Conservation (phyloP, 768 basidiomycete species). For the Suillus plorans region DNA sequence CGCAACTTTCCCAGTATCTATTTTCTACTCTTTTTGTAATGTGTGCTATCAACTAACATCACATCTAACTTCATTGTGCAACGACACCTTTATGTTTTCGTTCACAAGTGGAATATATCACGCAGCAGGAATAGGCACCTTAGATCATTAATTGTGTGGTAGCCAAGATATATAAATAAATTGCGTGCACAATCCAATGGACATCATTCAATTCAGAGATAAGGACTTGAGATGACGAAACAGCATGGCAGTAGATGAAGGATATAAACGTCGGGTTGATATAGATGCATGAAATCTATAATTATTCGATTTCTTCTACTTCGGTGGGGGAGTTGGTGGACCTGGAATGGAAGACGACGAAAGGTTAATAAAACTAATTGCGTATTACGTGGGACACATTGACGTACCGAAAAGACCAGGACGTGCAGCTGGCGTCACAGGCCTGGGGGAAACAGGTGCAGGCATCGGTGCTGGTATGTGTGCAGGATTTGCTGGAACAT, state of each 20-base stretch:
- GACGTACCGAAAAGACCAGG: constrained; percentile 65
- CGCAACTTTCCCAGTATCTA: constrained; percentile 81
- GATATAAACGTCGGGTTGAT: constrained; percentile 1
- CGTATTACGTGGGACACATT: not conserved
- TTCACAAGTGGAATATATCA: not conserved
- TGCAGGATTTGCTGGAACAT: constrained; percentile 58
- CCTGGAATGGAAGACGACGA: constrained; percentile 25
- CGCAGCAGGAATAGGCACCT: not conserved
- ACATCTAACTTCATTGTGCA: not conserved
- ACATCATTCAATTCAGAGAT: not conserved
- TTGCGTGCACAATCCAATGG: not conserved
- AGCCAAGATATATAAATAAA: not conserved
- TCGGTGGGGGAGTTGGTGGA: constrained; percentile 46
- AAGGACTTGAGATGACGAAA: not conserved
- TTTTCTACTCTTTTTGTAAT: constrained; percentile 93
- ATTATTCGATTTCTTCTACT: constrained; percentile 25
- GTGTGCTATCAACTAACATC: constrained; percentile 40
- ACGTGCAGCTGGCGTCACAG: constrained; percentile 50
- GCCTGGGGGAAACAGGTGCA: constrained; percentile 29
- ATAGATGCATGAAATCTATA: not conserved
- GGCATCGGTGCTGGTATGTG: constrained; percentile 49
- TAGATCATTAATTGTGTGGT: not conserved
- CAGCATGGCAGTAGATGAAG: not conserved
- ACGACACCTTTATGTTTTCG: not conserved
- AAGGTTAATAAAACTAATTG: not conserved